phyloP scores from a whole-genome alignment of 2,329 filamentous ascomycete species.

The Colletotrichum navitas region DNA sequence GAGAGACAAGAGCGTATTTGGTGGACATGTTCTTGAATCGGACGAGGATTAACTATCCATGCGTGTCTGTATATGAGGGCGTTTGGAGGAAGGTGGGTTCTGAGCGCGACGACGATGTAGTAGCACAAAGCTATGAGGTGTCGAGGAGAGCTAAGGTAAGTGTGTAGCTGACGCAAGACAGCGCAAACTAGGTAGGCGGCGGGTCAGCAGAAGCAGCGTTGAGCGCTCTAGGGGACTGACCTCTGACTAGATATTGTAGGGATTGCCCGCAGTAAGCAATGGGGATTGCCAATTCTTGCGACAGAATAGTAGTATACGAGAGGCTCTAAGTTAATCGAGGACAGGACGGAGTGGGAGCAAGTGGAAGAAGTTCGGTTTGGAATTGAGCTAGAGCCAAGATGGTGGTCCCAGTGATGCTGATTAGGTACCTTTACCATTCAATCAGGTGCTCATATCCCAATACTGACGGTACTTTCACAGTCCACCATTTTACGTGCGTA shows the following conservation, averaged over 20 bases:
- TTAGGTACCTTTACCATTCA: neutral
- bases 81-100: neutral
- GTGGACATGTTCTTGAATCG: conserved; percentile 55
- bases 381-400: neutral
- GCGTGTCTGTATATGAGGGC: conserved; percentile 11
- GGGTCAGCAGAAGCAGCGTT: neutral
- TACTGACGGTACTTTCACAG: neutral
- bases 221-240: neutral
- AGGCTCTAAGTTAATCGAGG: neutral
- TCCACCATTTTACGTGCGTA: neutral
- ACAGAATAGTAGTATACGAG: neutral
- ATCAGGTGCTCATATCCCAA: neutral
- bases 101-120: conserved; percentile 6
- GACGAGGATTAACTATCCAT: conserved; percentile 23
- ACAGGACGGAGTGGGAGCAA: neutral
- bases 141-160: conserved; percentile 3
- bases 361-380: neutral
- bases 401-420: neutral
- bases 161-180: conserved; percentile 14
- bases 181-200: neutral
- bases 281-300: neutral
- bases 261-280: neutral
- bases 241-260: neutral
- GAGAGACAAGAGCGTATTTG: conserved; percentile 89
- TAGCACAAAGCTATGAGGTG: conserved; percentile 3